These are phyloP conservation scores for Phoenix dactylifera DNA, from an alignment of 176 grass and related monocot species.

Conservation along the genomic window DNA sequence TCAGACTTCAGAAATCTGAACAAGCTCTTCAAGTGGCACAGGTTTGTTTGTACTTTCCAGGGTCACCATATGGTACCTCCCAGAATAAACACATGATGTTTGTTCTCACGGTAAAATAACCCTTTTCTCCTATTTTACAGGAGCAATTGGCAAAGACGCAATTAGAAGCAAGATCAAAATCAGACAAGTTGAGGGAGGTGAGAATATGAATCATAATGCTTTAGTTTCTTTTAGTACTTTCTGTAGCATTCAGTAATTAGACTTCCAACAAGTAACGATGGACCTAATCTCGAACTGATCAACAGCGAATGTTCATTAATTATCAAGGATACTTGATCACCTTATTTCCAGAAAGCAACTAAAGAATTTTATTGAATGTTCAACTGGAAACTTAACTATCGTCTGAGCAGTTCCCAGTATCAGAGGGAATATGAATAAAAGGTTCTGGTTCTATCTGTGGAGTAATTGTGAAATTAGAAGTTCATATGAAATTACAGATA, in stretches of 20 bases:
- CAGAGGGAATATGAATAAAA: too few species aligned
- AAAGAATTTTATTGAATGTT: too few species aligned
- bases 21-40: neutral
- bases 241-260: neutral
- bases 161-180: slow-evolving; percentile 5
- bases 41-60: neutral
- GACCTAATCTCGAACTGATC: neutral
- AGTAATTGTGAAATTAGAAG: too few species aligned
- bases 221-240: neutral
- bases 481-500: too few species aligned
- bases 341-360: too few species aligned
- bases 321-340: too few species aligned
- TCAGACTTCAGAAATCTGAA: neutral
- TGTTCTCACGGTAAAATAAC: neutral
- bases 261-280: neutral
- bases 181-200: neutral
- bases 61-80: neutral
- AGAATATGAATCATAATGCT: neutral
- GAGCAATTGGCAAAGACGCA: slow-evolving; percentile 7
- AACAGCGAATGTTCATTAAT: too few species aligned
- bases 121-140: neutral
- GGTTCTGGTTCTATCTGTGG: too few species aligned
- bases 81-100: neutral
- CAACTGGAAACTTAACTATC: too few species aligned
- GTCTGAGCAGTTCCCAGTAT: too few species aligned